Conservation (phyloP, 768 basidiomycete species). For the Coprinopsis marcescibilis region DNA sequence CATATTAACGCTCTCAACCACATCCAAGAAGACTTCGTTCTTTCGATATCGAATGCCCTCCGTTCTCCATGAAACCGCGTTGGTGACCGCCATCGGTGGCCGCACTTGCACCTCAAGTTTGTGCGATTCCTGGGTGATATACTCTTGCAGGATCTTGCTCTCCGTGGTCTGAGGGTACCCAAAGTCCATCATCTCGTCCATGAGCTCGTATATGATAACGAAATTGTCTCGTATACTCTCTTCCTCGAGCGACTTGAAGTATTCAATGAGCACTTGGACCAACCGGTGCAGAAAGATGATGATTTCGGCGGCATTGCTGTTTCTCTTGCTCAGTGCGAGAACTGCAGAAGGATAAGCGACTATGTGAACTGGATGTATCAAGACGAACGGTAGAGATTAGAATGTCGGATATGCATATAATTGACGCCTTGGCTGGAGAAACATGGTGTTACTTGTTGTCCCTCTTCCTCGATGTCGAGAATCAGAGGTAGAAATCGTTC, state of each 20-base stretch:
- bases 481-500: conserved; percentile 92
- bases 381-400: conserved; percentile 88
- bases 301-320: conserved; percentile 92
- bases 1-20: conserved; percentile 95
- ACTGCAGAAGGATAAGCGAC: conserved; percentile 42
- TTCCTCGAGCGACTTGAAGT: conserved; percentile 99
- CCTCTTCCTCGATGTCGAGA: conserved; percentile 96
- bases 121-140: conserved; percentile 98
- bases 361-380: neutral
- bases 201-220: conserved; percentile 96
- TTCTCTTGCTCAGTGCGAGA: conserved; percentile 91
- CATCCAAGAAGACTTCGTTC: conserved; percentile 99
- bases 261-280: conserved; percentile 88
- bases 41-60: conserved; percentile 97
- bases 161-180: conserved; percentile 99
- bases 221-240: conserved; percentile 99
- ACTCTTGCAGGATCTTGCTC: conserved; percentile 99
- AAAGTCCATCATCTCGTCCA: conserved; percentile 99
- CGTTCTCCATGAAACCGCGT: conserved; percentile 97
- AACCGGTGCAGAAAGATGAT: conserved; percentile 95
- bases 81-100: conserved; percentile 95
- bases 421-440: conserved; percentile 94
- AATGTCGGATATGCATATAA: conserved; percentile 98
- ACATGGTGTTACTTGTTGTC: conserved; percentile 92
- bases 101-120: conserved; percentile 91